Conservation (phyloP, 2,329 filamentous ascomycete species). For the Talaromyces rugulosus region DNA sequence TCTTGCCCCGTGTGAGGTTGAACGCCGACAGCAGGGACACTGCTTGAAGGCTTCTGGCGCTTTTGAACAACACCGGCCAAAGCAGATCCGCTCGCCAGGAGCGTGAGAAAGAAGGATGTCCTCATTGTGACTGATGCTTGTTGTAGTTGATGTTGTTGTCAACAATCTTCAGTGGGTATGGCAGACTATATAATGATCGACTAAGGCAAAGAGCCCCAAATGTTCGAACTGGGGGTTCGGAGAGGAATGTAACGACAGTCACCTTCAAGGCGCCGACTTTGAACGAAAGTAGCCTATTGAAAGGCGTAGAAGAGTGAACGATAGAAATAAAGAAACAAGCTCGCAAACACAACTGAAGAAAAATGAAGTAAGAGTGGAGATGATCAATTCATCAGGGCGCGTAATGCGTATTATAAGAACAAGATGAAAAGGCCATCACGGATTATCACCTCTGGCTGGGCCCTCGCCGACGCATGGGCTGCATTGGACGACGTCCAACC, state of each 20-base stretch:
- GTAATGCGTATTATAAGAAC: not conserved
- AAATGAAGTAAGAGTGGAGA: not conserved
- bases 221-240: conserved; percentile 2
- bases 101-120: conserved; percentile 7
- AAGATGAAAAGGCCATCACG: not conserved
- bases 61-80: conserved; percentile 2
- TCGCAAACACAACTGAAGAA: not conserved
- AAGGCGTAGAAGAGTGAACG: not conserved
- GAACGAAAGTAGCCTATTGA: not conserved
- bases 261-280: conserved; percentile 9
- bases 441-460: not conserved
- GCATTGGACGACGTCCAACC: not conserved
- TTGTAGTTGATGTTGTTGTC: not conserved
- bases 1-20: not conserved
- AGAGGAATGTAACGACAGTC: conserved; percentile 13
- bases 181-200: conserved; percentile 13
- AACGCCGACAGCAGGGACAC: not conserved
- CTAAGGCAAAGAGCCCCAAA: conserved; percentile 1
- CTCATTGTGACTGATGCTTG: conserved; percentile 8
- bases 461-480: not conserved
- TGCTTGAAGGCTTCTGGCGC: not conserved
- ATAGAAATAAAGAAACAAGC: not conserved
- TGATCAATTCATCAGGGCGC: not conserved
- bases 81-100: conserved; percentile 12
- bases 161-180: not conserved